These are phyloP conservation scores for Halenospora varia DNA, from an alignment of 495 filamentous ascomycete genomes.

Conservation along the genomic window DNA sequence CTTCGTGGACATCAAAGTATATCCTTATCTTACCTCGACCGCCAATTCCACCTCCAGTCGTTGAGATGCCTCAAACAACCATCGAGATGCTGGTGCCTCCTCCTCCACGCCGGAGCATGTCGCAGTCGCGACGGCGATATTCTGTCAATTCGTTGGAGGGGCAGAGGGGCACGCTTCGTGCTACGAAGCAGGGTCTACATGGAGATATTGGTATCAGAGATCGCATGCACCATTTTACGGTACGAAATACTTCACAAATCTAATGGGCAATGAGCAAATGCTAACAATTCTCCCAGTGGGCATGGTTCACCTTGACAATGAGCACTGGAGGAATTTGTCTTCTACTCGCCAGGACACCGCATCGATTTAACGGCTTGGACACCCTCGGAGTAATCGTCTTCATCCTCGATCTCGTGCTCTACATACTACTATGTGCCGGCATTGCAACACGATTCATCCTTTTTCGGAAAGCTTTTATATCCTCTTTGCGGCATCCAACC, in stretches of 20 bases:
- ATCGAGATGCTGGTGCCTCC: background rate
- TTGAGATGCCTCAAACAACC: background rate
- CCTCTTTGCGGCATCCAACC: slow-evolving; percentile 55
- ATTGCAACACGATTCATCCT: slow-evolving; percentile 50
- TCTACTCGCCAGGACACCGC: slow-evolving; percentile 53
- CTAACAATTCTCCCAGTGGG: slow-evolving; percentile 24
- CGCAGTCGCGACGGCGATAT: background rate
- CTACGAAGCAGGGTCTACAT: background rate
- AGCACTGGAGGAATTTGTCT: slow-evolving; percentile 63
- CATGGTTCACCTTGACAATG: slow-evolving; percentile 59
- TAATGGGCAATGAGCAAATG: background rate
- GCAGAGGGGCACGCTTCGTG: background rate
- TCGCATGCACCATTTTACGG: background rate
- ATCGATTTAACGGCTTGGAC: slow-evolving; percentile 54
- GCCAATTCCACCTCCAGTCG: background rate
- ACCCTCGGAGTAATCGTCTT: slow-evolving; percentile 59
- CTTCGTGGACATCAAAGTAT: too few species aligned
- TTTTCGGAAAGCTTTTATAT: slow-evolving; percentile 45
- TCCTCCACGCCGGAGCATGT: background rate
- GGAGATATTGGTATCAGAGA: background rate
- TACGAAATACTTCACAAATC: background rate
- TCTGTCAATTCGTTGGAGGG: background rate
- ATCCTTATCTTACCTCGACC: background rate
- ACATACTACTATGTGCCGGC: slow-evolving; percentile 30
- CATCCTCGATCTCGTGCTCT: slow-evolving; percentile 58